phyloP scores from a whole-genome alignment of 2,329 filamentous ascomycete species.

The Thielaviopsis populi region DNA sequence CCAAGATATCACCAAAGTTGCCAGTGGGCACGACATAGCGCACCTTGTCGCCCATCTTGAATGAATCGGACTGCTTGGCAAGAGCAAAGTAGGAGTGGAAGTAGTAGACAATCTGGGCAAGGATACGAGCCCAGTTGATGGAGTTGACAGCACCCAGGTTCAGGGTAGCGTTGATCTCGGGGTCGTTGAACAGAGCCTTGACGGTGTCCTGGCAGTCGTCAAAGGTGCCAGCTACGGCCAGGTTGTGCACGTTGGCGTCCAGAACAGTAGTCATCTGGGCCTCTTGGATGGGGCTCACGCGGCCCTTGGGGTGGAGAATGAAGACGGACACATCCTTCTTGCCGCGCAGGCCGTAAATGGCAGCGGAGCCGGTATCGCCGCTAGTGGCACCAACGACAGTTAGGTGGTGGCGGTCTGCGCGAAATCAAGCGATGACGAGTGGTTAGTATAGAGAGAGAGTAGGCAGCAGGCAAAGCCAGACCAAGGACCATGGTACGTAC shows the following conservation, averaged over 20 bases:
- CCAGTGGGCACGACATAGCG: conserved; percentile 86
- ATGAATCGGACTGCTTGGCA: conserved; percentile 40
- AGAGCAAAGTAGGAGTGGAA: conserved; percentile 88
- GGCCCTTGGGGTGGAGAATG: conserved; percentile 84
- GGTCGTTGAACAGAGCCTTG: conserved; percentile 80
- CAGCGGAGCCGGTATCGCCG: conserved; percentile 82
- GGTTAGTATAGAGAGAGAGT: background rate
- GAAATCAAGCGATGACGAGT: conserved; percentile 18
- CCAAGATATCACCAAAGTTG: conserved; percentile 91
- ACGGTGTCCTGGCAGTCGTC: conserved; percentile 97
- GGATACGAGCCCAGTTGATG: conserved; percentile 90
- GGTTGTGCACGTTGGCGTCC: conserved; percentile 83
- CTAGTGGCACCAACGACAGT: conserved; percentile 78
- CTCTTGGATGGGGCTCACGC: conserved; percentile 83
- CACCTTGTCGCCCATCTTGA: conserved; percentile 51
- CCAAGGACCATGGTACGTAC: conserved; percentile 22
- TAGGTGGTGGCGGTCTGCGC: conserved; percentile 55
- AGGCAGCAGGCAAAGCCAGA: background rate
- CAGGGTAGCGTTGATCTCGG: conserved; percentile 64
- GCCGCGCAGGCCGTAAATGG: conserved; percentile 84
- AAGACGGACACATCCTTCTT: conserved; percentile 97
- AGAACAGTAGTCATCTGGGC: conserved; percentile 92
- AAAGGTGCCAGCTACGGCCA: conserved; percentile 80
- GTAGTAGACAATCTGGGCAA: conserved; percentile 96
- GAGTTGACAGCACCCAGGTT: conserved; percentile 89